Conservation (phyloP, 108 stramenopile genomes). For the Aurantiochytrium sp. region DNA sequence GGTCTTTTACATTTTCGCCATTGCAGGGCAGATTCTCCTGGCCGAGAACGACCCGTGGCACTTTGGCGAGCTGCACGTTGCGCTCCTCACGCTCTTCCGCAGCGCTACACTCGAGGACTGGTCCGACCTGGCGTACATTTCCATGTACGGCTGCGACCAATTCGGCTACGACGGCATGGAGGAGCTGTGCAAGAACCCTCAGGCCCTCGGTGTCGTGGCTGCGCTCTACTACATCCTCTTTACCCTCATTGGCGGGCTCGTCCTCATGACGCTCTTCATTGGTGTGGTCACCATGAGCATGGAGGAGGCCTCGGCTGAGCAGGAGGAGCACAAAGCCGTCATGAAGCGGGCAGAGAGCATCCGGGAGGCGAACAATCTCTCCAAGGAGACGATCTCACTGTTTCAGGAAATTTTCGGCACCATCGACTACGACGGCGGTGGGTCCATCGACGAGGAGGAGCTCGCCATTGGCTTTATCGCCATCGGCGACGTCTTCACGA, state of each 20-base stretch:
- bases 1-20: constrained; percentile 49
- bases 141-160: constrained; percentile 39
- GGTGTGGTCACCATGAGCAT: constrained; percentile 50
- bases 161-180: constrained; percentile 24
- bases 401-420: constrained; percentile 36
- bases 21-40: constrained; percentile 37
- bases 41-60: constrained; percentile 41
- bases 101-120: constrained; percentile 46
- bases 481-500: constrained; percentile 30
- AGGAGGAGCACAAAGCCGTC: constrained; percentile 7
- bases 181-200: not conserved
- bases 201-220: constrained; percentile 26
- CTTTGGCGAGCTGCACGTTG: constrained; percentile 39
- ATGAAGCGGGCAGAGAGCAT: not conserved
- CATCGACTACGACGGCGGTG: constrained; percentile 40
- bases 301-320: constrained; percentile 45
- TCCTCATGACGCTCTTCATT: constrained; percentile 48
- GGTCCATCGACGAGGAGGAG: constrained; percentile 42
- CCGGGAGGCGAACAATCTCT: not conserved
- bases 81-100: constrained; percentile 45
- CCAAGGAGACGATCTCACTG: not conserved
- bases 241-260: constrained; percentile 41
- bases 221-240: constrained; percentile 38
- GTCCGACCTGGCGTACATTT: constrained; percentile 41
- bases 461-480: constrained; percentile 38